Percentiles rank a stretch among this genome's conserved stretches.
These are phyloP conservation scores for Schwanniomyces vanrijiae DNA, from an alignment of 805 yeast genomes.

Conservation along the genomic window DNA sequence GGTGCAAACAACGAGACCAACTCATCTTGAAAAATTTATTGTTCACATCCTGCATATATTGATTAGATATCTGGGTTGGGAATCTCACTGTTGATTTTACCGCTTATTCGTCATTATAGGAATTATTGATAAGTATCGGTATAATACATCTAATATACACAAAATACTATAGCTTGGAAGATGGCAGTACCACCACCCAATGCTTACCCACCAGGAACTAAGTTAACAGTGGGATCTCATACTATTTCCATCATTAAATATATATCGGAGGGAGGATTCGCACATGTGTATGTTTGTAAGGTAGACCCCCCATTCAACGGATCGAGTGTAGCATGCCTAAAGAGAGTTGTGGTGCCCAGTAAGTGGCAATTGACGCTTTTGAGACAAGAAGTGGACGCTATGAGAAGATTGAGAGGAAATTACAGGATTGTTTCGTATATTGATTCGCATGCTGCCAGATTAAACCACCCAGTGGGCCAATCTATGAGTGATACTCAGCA, in stretches of 20 bases:
- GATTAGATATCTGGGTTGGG: neutral
- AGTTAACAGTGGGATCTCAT: constrained; percentile 82
- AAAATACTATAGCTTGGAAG: neutral
- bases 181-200: constrained; percentile 49
- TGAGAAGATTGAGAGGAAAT: constrained; percentile 83
- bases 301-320: constrained; percentile 56
- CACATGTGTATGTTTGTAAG: constrained; percentile 84
- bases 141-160: neutral
- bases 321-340: constrained; percentile 69
- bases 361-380: constrained; percentile 78
- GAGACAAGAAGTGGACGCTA: constrained; percentile 95
- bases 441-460: constrained; percentile 90
- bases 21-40: constrained; percentile 2
- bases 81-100: neutral
- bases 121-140: too few relatives aligned
- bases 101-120: neutral
- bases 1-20: neutral
- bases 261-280: constrained; percentile 91
- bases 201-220: constrained; percentile 74
- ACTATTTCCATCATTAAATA: constrained; percentile 65
- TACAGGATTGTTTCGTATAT: constrained; percentile 83
- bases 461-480: constrained; percentile 21
- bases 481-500: constrained; percentile 37
- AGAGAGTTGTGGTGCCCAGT: constrained; percentile 93
- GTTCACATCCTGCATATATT: neutral